Conservation (phyloP, 1,284 basidiomycete genomes). For the Fistulinella cinereoalba region DNA sequence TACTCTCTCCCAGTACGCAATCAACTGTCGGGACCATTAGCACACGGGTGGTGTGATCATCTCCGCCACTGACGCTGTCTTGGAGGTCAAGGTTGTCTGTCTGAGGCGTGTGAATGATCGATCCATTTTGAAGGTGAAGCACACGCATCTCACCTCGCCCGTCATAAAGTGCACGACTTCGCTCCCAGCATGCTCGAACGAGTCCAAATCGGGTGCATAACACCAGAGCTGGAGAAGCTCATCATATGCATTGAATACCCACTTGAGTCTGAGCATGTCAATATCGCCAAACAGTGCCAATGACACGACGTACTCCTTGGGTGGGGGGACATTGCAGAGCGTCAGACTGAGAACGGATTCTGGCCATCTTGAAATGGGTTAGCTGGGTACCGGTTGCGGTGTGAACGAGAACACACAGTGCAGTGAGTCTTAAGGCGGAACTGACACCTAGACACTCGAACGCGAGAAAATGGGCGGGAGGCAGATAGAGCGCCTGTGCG, state of each 20-base stretch:
- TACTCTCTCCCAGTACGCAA: constrained; percentile 58
- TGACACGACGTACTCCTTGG: constrained; percentile 53
- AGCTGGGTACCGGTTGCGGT: constrained; percentile 1
- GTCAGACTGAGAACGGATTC: constrained; percentile 66
- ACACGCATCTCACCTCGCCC: constrained; percentile 40
- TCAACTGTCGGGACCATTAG: constrained; percentile 43
- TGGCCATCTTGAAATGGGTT: constrained; percentile 54
- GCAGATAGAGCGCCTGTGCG: constrained; percentile 55
- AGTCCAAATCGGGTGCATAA: constrained; percentile 62
- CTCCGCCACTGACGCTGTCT: constrained; percentile 43
- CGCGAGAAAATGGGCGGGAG: constrained; percentile 65
- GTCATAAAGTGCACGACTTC: constrained; percentile 55
- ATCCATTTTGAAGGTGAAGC: not conserved
- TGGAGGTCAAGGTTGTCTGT: constrained; percentile 52
- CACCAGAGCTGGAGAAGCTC: constrained; percentile 64
- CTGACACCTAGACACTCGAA: constrained; percentile 54
- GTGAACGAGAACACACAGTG: constrained; percentile 44
- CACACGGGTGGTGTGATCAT: not conserved
- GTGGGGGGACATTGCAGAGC: constrained; percentile 64
- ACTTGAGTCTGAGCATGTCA: constrained; percentile 46
- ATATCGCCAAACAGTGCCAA: constrained; percentile 1
- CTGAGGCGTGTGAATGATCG: constrained; percentile 35
- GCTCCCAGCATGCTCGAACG: constrained; percentile 61
- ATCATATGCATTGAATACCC: constrained; percentile 56
- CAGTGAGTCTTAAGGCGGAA: constrained; percentile 57